phyloP scores from a whole-genome alignment of 441 rosid genomes.

The Populus trichocarpa region DNA sequence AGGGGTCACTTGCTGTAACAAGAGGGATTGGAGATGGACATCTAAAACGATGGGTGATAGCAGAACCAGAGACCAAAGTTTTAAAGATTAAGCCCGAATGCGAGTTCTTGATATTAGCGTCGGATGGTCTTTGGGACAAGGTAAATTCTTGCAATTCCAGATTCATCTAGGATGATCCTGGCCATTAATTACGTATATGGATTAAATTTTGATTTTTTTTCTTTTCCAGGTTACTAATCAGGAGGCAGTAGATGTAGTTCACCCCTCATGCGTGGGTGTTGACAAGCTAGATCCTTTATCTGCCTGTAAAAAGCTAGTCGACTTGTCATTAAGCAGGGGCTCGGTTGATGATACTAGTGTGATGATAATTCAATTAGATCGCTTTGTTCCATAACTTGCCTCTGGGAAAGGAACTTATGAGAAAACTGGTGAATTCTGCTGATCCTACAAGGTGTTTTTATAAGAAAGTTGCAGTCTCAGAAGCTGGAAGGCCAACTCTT shows the following conservation, averaged over 20 bases:
- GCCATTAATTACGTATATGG: neutral
- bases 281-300: conserved; percentile 37
- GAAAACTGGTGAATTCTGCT: neutral
- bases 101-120: conserved; percentile 89
- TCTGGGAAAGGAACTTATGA: neutral
- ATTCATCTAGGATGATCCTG: neutral
- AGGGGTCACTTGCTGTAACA: conserved; percentile 79
- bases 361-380: conserved; percentile 51
- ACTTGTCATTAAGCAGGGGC: conserved; percentile 63
- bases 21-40: conserved; percentile 76
- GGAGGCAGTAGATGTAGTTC: conserved; percentile 81
- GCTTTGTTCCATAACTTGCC: neutral
- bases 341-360: conserved; percentile 70
- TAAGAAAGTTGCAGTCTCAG: neutral
- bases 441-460: neutral
- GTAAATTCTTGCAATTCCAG: conserved; percentile 28
- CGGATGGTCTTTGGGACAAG: conserved; percentile 98
- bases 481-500: neutral
- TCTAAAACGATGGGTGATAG: conserved; percentile 72
- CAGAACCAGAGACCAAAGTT: conserved; percentile 75
- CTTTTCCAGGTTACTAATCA: conserved; percentile 68
- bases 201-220: neutral
- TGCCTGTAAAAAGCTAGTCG: conserved; percentile 76
- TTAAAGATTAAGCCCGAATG: conserved; percentile 41
- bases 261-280: conserved; percentile 41